phyloP scores from a whole-genome alignment of 1,284 basidiomycete species.

The Ganoderma resinaceum region DNA sequence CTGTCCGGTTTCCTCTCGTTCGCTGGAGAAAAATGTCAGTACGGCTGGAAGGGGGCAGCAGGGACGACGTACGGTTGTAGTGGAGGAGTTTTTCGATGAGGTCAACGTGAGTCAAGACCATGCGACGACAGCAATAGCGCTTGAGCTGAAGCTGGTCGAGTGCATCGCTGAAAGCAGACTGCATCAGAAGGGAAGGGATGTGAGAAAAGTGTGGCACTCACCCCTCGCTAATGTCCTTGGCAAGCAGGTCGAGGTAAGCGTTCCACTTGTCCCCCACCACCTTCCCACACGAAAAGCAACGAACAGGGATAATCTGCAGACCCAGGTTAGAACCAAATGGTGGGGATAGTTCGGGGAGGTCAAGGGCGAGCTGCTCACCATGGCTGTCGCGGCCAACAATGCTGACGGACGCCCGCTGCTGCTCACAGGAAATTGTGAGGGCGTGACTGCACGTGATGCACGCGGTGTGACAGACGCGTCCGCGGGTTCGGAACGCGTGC shows the following conservation, averaged over 20 bases:
- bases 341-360: not conserved
- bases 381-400: constrained; percentile 14
- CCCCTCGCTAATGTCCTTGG: constrained; percentile 87
- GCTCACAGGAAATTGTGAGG: not conserved
- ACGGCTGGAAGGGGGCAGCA: not conserved
- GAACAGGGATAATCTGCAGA: constrained; percentile 81
- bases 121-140: constrained; percentile 95
- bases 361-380: constrained; percentile 24
- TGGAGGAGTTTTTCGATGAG: constrained; percentile 95
- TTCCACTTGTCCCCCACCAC: constrained; percentile 95
- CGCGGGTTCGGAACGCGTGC: constrained; percentile 18
- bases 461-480: constrained; percentile 34
- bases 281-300: constrained; percentile 93
- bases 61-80: constrained; percentile 85
- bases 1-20: constrained; percentile 36
- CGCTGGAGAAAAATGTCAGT: constrained; percentile 21
- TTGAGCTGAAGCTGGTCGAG: constrained; percentile 92
- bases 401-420: not conserved
- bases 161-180: constrained; percentile 70
- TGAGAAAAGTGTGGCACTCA: constrained; percentile 47
- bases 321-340: not conserved
- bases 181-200: constrained; percentile 7
- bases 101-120: constrained; percentile 98
- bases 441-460: constrained; percentile 17
- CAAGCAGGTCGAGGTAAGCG: constrained; percentile 81